These are phyloP conservation scores for Eucalyptus sideroxylon DNA, from an alignment of 345 rosid species.

Conservation along the genomic window DNA sequence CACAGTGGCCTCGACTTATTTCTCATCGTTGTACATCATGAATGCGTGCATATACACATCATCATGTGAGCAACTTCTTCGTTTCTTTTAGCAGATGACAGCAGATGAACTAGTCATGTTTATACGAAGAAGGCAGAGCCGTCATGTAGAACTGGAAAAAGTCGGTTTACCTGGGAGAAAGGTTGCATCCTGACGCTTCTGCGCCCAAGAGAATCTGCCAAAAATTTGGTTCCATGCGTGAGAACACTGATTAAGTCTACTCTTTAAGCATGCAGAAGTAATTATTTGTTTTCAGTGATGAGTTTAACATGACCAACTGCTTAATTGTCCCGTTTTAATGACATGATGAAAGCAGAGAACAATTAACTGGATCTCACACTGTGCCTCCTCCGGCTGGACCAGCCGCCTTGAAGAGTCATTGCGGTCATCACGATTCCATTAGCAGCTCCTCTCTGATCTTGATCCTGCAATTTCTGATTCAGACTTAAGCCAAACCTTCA, in stretches of 20 bases:
- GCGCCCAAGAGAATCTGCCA: slow-evolving; percentile 37
- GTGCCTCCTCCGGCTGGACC: slow-evolving; percentile 43
- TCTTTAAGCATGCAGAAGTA: background rate
- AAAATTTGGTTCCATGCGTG: background rate
- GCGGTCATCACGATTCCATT: slow-evolving; percentile 34
- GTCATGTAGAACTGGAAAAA: background rate
- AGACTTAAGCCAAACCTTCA: background rate
- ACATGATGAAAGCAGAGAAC: background rate
- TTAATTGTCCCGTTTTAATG: background rate
- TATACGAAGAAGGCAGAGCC: background rate
- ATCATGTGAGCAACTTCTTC: background rate
- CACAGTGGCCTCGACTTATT: background rate
- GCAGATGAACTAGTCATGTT: background rate
- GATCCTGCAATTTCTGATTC: slow-evolving; percentile 11
- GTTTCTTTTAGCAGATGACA: background rate
- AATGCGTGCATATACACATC: background rate
- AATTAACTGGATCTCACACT: slow-evolving; percentile 12
- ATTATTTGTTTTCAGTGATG: background rate
- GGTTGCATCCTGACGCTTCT: slow-evolving; percentile 17
- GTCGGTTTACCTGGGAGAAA: slow-evolving; percentile 24
- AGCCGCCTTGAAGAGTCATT: slow-evolving; percentile 30
- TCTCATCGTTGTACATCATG: background rate
- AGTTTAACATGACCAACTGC: background rate
- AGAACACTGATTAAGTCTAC: background rate
- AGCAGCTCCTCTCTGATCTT: slow-evolving; percentile 46